Evolutionary conservation across 2,329 filamentous ascomycete genomes (phyloP), one percentile per base, ranked within the genome.

Genomic region (Nothophoma quercina): DNA sequence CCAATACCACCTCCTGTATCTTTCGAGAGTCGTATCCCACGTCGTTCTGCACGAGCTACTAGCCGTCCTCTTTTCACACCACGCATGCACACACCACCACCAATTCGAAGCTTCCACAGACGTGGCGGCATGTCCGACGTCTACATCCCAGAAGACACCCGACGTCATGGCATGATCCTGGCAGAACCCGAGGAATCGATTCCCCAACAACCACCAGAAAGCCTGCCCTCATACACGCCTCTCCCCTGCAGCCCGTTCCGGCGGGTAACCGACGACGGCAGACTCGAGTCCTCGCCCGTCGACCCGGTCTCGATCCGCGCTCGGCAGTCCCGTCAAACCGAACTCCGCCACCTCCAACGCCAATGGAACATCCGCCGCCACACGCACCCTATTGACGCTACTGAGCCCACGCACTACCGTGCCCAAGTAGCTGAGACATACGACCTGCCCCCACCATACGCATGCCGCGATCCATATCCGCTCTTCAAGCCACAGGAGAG

Each of bases 151-250:
- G 15, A 18, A 13, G 50, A 53, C 38, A 53, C 50, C 4, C 50
- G 50, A 2, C 50, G 50, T 13, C 43, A 53, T 15, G 50, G 43
- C 32, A 34, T 53, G 19, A 13, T 47, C 13, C 8, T 53, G 9
- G 9, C 16, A 2, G 36, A 30, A 18, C 3, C 18, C 10, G 9
- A 23, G 4, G 36, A 30, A 18, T 5, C 18, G 4, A n/a, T n/a
- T n/a, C n/a, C 6, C 15, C 5, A n/a, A 21, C 7, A 7, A 16
- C 2, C 13, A 12, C 13, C 21, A 15, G 33, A 32, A 12, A 26
- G 18, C 5, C 5, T 30, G 1, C 47, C 47, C 12, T 18, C 18
- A 13, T 51, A 51, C 40, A 30, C 19, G 1, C 33, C 47, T 3
- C 7, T 30, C 16, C 39, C 40, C 2, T 35, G 23, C 38, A 33